Evolutionary conservation across 371 early-diverging fungal genomes (phyloP), one percentile per base, ranked within the genome.

Genomic region (Actinomortierella ambigua): DNA sequence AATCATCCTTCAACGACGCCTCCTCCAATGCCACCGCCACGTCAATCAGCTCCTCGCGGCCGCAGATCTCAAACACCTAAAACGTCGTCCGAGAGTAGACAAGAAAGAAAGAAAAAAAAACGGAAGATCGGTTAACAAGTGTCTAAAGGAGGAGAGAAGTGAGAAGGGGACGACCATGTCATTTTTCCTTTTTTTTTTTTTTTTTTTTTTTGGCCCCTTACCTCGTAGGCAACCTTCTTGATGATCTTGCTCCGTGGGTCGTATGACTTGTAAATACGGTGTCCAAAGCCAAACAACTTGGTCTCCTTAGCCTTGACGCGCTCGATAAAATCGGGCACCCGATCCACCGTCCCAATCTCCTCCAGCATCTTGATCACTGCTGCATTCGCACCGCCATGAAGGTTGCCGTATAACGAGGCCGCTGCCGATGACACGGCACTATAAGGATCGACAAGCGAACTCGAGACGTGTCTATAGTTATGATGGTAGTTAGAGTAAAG

Each of bases 281-380:
- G 83, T 0, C 83, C 83, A 47, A 84, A 84, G 13, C 88, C 88
- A 76, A 86, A 80, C 44, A 88, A 61, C 57, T 82, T 81, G 49
- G 78, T 76, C 61, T 85, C 81, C 47, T 80, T 56, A 50, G 70
- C 65, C 63, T 88, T 88, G 42, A 88, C 84, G 51, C 66, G 50
- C 27, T 65, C 65, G 15, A 88, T 52, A 60, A 85, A 88, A 9
- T 29, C 61, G 20, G 79, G 75, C n/a, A 88, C 76, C 34, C 81
- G 78, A 5, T 80, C 81, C 13, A 65, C 76, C 18, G 67, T 75
- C 26, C 83, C 84, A 46, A 88, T 88, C 23, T 73, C 61, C 56
- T 83, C 68, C 34, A 88, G 77, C 88, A 86, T 86, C 29, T 69
- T 61, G 28, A 86, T 64, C 22, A 86, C 86, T 44, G 85, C 86